Evolutionary conservation across 176 grass and related monocot genomes (phyloP), one percentile per base, ranked within the genome.

Genomic region (Bothriochloa decipiens): DNA sequence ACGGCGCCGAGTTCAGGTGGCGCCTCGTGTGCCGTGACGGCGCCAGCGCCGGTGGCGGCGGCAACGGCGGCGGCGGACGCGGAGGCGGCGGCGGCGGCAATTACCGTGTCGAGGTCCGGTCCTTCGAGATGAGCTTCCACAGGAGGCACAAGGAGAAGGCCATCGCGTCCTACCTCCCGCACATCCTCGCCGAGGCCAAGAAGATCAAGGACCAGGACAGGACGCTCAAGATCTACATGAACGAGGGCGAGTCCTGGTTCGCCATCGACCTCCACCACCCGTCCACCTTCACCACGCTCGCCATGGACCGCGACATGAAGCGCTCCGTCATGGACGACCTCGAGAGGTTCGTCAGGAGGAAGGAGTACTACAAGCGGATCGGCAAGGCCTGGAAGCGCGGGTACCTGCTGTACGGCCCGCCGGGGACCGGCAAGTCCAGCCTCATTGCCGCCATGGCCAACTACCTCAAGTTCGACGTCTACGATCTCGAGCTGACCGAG

Each of bases 361-460:
- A 91, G 79, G 95, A 95, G 23, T 97, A 97, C 70, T 97, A 97
- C 82, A 94, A 76, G 79, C 89, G 74, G 82, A 93, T 91, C 10
- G 95, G 95, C n/a, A 95, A 93, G 87, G 92, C 92, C 0, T 97
- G 95, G 95, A 97, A 97, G 74, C 85, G 91, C 17, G 95, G 95
- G 4, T 97, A 97, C 83, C 86, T 97, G 39, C 87, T 97, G 15
- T 91, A 95, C 28, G 92, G 95, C 18, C 95, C 91, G 0, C 95
- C 92, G 0, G 95, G 95, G 33, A 97, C 95, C 7, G 95, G 95
- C 78, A 97, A 97, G 72, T 97, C 95, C 28, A 97, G 95, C 82
- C 83, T 97, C 71, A 89, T 97, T 46, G 95, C 92, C 6, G 95
- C 92, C 66, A 97, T 97, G 79, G 92, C 95, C 47, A 97, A 97